phyloP scores from a whole-genome alignment of 192 early-diverging fungal genomes.

The Diversispora epigaea region DNA sequence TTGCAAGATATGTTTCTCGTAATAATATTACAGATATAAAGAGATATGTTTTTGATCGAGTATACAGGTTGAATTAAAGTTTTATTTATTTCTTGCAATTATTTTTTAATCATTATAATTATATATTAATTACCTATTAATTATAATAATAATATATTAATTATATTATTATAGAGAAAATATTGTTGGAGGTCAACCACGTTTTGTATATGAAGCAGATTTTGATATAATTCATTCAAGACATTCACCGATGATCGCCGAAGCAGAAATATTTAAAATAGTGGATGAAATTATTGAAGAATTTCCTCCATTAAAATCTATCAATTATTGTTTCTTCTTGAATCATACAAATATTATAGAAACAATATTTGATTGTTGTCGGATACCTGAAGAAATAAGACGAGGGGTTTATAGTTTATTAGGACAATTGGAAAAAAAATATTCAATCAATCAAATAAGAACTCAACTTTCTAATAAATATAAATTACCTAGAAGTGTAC shows the following conservation, averaged over 20 bases:
- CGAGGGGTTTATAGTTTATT: slow-evolving; percentile 56
- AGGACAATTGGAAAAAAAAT: slow-evolving; percentile 60
- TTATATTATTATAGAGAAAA: slow-evolving; percentile 52
- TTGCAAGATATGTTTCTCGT: slow-evolving; percentile 81
- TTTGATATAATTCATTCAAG: slow-evolving; percentile 86
- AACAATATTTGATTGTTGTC: slow-evolving; percentile 69
- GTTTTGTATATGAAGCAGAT: slow-evolving; percentile 74
- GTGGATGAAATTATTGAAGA: slow-evolving; percentile 72
- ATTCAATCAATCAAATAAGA: slow-evolving; percentile 53
- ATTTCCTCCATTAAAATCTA: slow-evolving; percentile 61
- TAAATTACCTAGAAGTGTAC: slow-evolving; percentile 55
- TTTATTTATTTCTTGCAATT: too few relatives aligned
- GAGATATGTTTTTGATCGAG: slow-evolving; percentile 81
- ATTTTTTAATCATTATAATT: too few relatives aligned
- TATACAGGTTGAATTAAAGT: slow-evolving; percentile 49
- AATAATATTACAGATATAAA: slow-evolving; percentile 73
- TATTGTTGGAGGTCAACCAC: slow-evolving; percentile 81
- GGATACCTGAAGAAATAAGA: slow-evolving; percentile 61
- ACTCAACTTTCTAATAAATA: slow-evolving; percentile 62
- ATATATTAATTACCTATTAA: not conserved
- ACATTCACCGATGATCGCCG: slow-evolving; percentile 66
- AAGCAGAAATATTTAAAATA: slow-evolving; percentile 87
- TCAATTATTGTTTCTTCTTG: slow-evolving; percentile 58
- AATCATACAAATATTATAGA: slow-evolving; percentile 78
- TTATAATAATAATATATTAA: not conserved